A percentile compares a stretch with the other conserved stretches of the same genome.
Conservation (phyloP, 2,329 filamentous ascomycete genomes). For the Scedosporium aurantiacum region DNA sequence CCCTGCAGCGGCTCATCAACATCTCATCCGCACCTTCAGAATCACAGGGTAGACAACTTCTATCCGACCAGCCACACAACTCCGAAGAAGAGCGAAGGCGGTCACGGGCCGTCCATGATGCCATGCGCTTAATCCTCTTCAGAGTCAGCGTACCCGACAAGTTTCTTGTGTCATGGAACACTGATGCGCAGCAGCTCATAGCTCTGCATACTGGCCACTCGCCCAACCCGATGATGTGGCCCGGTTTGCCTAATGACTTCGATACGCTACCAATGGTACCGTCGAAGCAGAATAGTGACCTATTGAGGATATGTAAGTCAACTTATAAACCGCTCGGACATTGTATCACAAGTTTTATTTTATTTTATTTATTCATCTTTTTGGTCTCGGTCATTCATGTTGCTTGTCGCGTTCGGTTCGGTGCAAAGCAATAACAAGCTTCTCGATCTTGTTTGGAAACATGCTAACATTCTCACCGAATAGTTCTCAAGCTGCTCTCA, state of each 20-base stretch:
- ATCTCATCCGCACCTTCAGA: not conserved
- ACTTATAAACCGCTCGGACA: not conserved
- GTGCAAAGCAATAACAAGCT: no score
- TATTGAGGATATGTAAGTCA: conserved; percentile 17
- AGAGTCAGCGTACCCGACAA: conserved; percentile 3
- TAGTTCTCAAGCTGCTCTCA: conserved; percentile 36
- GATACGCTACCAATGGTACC: conserved; percentile 29
- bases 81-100: conserved; percentile 9
- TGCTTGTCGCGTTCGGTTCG: not conserved
- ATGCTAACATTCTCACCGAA: not conserved
- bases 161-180: conserved; percentile 7
- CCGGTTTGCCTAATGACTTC: conserved; percentile 18
- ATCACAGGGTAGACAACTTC: not conserved
- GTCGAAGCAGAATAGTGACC: conserved; percentile 32
- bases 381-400: not conserved
- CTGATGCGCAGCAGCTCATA: not conserved
- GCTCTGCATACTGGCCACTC: not conserved
- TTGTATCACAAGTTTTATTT: not conserved
- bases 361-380: no score
- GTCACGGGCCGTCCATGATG: conserved; percentile 3
- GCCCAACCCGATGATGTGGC: conserved; percentile 9
- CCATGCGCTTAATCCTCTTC: conserved; percentile 1
- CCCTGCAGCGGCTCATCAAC: conserved; percentile 4
- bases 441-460: no score
- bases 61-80: not conserved